phyloP scores from a whole-genome alignment of 257 asterid species.

The Solanum microdontum region DNA sequence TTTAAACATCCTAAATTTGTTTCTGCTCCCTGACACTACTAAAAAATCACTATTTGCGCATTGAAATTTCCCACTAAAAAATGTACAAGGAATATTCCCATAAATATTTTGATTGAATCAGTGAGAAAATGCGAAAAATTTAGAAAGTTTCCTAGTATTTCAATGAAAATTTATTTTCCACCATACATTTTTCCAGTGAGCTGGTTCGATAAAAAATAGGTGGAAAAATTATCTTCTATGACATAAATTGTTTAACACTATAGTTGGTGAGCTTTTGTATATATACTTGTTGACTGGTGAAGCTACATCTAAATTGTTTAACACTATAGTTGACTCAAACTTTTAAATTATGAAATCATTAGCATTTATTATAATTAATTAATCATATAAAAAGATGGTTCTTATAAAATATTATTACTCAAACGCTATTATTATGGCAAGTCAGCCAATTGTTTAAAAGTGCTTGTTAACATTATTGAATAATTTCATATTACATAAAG shows the following conservation, averaged over 20 bases:
- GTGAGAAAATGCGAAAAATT: no score
- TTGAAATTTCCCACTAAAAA: no score
- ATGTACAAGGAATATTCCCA: accelerated
- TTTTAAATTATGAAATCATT: background rate
- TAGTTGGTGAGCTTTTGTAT: background rate
- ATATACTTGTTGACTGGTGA: background rate
- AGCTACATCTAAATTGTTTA: background rate
- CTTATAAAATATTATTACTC: background rate
- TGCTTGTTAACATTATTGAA: background rate
- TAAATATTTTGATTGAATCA: no score
- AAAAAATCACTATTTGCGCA: no score
- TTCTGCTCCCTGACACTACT: background rate
- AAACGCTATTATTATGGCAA: background rate
- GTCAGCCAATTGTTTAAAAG: background rate
- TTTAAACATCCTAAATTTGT: background rate
- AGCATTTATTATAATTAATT: background rate
- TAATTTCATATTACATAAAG: background rate
- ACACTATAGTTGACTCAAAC: background rate
- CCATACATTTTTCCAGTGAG: no score
- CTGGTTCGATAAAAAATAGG: no score
- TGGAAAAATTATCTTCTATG: no score
- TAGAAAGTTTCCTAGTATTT: no score
- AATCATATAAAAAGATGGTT: background rate
- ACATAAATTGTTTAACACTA: background rate
- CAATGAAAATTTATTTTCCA: no score